Base-by-base conservation (phyloP, 352 stramenopile species). In the Discostella stelligera region DNA sequence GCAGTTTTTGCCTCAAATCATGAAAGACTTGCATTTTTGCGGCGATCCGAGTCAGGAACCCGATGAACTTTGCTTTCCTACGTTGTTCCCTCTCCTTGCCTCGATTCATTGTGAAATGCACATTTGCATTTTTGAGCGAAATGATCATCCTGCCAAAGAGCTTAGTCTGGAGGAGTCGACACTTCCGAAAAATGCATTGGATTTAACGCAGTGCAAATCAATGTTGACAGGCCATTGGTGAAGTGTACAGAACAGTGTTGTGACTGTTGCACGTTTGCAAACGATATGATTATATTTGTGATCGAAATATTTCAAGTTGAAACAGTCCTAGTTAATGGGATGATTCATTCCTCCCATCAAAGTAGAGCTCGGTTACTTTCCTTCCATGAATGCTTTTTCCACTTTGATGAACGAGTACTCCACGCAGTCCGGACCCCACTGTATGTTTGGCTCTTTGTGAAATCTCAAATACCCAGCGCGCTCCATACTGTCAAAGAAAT, bases 91-190 rank as follows among this genome's bases (percentile, higher is more conserved):
- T 13, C 66, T 81, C 14, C 60, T 89, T 20, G 54, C 75, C 48
- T 82, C 74, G 0, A 77, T 89, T 55, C 79, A 86, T 74, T 89
- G 79, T 67, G 79, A 89, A 74, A 84, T 89, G 75, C 75, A 82
- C 18, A 77, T 82, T 62, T 82, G 75, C 46, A 61, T 82, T 7
- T 79, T 82, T 67, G 67, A 82, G 32, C 49, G 75, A 13, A 82
- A 82, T 55, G 69, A 82, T 13, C 37, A 56, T 49, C 69, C 75
- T 54, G 44, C 75, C 0, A 70, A 48, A 39, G 65, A 80, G 44
- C 58, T 63, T 0, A 75, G 59, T 48, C 54, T 75, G 20, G 66
- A 63, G 37, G 72, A 80, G 37, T 80, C 65, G 6, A 66, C 9
- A 20, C 7, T 67, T 50, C 72, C 72, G 13, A n/a, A 46, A 13